Conservation (phyloP, 2,329 filamentous ascomycete species). For the Clarireedia homoeocarpa region DNA sequence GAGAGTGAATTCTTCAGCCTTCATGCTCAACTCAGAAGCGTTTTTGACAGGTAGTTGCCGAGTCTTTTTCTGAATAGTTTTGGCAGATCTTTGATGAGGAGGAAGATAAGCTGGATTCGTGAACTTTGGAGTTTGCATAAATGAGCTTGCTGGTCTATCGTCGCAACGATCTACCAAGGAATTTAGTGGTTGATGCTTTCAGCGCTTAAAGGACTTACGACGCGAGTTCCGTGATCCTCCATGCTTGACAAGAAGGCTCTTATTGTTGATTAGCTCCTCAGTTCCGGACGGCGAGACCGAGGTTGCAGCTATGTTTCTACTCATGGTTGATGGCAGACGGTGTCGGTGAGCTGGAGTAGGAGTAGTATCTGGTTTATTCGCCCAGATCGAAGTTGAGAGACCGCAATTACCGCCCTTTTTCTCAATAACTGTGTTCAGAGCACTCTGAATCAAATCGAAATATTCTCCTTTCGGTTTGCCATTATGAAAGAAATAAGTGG, state of each 20-base stretch:
- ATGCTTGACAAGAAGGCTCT: neutral
- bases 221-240: neutral
- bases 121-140: too few relatives aligned
- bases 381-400: neutral
- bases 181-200: neutral
- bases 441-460: neutral
- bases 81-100: too few relatives aligned
- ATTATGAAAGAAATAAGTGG: neutral
- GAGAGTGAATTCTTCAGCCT: neutral
- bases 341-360: neutral
- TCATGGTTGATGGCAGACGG: neutral
- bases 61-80: too few relatives aligned
- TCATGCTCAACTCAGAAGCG: too few relatives aligned
- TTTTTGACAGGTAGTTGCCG: too few relatives aligned
- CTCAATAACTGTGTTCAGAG: neutral
- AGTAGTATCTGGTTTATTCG: neutral
- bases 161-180: too few relatives aligned
- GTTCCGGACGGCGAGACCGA: neutral
- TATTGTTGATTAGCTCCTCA: neutral
- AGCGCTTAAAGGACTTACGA: neutral
- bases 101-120: too few relatives aligned
- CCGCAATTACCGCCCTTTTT: neutral
- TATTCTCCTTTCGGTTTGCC: neutral
- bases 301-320: neutral
- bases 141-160: too few relatives aligned